A percentile compares a stretch with the other conserved stretches of the same genome.
These are phyloP conservation scores for Apiospora saccharicola DNA, from an alignment of 2,329 filamentous ascomycete genomes.

Conservation along the genomic window DNA sequence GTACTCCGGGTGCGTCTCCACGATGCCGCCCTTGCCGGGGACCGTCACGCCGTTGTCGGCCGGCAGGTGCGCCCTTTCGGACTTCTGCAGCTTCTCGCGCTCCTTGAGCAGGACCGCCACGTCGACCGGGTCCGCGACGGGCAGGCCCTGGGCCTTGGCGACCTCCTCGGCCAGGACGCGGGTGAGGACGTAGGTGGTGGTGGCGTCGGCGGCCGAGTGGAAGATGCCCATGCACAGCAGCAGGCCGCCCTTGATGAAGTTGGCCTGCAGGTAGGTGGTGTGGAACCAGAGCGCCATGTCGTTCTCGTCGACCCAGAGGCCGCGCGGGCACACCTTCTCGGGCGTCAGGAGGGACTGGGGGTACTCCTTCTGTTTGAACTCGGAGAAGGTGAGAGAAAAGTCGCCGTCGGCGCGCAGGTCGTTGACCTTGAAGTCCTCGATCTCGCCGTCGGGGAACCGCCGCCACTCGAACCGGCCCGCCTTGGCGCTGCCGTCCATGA, in stretches of 20 bases:
- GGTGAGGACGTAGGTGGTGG: constrained; percentile 42
- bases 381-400: constrained; percentile 30
- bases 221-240: constrained; percentile 39
- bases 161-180: constrained; percentile 47
- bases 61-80: constrained; percentile 23
- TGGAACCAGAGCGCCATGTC: constrained; percentile 33
- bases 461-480: constrained; percentile 21
- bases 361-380: constrained; percentile 39
- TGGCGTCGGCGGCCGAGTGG: constrained; percentile 46
- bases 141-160: constrained; percentile 40
- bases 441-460: constrained; percentile 22
- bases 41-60: neutral
- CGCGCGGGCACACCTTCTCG: constrained; percentile 38
- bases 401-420: constrained; percentile 21
- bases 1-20: constrained; percentile 10
- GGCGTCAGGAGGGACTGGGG: constrained; percentile 36
- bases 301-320: constrained; percentile 36
- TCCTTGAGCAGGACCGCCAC: constrained; percentile 24
- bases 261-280: constrained; percentile 37
- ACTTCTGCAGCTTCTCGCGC: constrained; percentile 34
- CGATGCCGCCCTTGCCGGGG: neutral
- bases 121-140: constrained; percentile 18
- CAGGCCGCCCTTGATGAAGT: constrained; percentile 42
- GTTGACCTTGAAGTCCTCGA: constrained; percentile 26
- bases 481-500: constrained; percentile 10